Conservation (phyloP, 345 rosid species). For the Gynandropsis gynandra region DNA sequence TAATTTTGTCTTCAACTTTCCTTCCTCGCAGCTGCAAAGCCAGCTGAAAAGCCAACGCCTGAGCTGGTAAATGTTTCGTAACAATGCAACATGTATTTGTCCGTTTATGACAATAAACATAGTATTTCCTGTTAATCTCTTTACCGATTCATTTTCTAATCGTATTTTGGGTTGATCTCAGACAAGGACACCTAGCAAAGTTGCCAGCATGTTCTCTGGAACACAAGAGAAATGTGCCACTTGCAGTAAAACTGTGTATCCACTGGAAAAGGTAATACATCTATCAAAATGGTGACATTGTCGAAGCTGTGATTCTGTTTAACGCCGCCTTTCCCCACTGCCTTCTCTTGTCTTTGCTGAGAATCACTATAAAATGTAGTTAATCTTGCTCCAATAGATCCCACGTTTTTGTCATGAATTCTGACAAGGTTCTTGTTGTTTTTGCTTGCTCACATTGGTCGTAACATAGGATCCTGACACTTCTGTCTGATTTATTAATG, state of each 20-base stretch:
- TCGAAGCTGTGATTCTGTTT: not conserved
- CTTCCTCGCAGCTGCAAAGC: constrained; percentile 35
- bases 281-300: not conserved
- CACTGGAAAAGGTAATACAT: constrained; percentile 63
- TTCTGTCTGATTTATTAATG: constrained; percentile 2
- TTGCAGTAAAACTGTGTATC: constrained; percentile 73
- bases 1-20: not conserved
- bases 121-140: not conserved
- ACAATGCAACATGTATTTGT: not conserved
- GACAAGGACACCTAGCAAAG: constrained; percentile 64
- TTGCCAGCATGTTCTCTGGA: constrained; percentile 68
- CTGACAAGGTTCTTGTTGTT: constrained; percentile 3
- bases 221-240: constrained; percentile 75
- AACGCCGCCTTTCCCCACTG: not conserved
- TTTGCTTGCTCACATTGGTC: not conserved
- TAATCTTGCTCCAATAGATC: not conserved
- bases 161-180: constrained; percentile 26
- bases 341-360: not conserved
- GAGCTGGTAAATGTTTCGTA: constrained; percentile 26
- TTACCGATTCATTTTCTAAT: constrained; percentile 3
- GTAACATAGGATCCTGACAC: not conserved
- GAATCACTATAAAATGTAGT: not conserved
- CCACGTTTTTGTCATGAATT: not conserved
- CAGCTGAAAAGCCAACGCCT: constrained; percentile 35
- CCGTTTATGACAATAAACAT: not conserved